A percentile compares a stretch with the other conserved stretches of the same genome.
Evolutionary conservation across 2,329 filamentous ascomycete genomes (phyloP).

Genomic region (Orbilia blumenaviensis): DNA sequence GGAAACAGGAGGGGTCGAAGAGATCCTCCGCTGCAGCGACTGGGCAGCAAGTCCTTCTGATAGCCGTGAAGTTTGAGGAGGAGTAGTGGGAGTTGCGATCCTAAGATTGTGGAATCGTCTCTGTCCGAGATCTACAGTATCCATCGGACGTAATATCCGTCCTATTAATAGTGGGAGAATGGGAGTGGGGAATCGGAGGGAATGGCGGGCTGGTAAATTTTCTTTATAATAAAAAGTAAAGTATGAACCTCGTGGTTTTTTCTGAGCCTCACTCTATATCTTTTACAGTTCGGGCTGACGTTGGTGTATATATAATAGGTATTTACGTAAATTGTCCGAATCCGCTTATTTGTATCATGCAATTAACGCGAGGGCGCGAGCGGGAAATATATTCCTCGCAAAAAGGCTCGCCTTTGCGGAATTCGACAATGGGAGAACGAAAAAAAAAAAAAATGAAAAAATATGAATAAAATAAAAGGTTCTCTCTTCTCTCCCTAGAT

Average conservation of each 20-base stretch:
- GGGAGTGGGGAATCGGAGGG: background rate
- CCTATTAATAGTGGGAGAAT: constrained; percentile 12
- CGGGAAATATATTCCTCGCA: constrained; percentile 25
- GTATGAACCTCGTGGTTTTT: background rate
- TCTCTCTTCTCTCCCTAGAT: background rate
- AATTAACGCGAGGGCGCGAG: constrained; percentile 9
- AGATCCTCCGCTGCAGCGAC: constrained; percentile 49
- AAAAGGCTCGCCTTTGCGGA: constrained; percentile 24
- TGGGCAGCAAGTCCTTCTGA: constrained; percentile 49
- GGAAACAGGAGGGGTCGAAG: constrained; percentile 47
- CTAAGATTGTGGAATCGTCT: constrained; percentile 46
- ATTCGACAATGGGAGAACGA: background rate
- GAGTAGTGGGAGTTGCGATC: constrained; percentile 29
- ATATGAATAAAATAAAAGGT: too few relatives aligned
- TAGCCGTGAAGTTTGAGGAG: constrained; percentile 44
- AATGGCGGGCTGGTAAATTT: background rate
- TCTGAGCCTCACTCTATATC: too few relatives aligned
- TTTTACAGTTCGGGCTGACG: background rate
- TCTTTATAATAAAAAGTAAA: background rate
- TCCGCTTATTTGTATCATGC: constrained; percentile 30
- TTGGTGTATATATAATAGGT: background rate
- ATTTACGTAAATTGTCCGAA: background rate
- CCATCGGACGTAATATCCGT: constrained; percentile 53
- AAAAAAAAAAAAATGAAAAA: background rate
- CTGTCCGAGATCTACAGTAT: constrained; percentile 43